A percentile compares a stretch with the other conserved stretches of the same genome.
phyloP scores from a whole-genome alignment of 805 yeast genomes.

The Candida michaelii region DNA sequence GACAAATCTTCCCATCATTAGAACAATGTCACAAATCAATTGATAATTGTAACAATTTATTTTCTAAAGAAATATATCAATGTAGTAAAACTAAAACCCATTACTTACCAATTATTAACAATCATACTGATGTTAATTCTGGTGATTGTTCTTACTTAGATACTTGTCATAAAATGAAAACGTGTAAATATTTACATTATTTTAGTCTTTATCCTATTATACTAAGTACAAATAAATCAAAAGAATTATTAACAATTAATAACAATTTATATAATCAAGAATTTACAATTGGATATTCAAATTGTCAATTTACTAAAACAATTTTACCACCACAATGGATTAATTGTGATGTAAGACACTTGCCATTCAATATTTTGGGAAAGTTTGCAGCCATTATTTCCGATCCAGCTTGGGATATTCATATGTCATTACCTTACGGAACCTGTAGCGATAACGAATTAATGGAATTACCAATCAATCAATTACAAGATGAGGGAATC shows the following conservation, averaged over 20 bases:
- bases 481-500: conserved; percentile 81
- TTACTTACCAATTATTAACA: conserved; percentile 27
- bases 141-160: conserved; percentile 95
- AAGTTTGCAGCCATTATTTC: conserved; percentile 81
- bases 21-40: conserved; percentile 18
- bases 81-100: conserved; percentile 29
- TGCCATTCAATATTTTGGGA: conserved; percentile 73
- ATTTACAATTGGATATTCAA: conserved; percentile 51
- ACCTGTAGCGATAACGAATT: conserved; percentile 78
- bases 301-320: conserved; percentile 32
- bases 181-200: conserved; percentile 84
- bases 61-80: conserved; percentile 20
- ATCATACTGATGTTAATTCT: conserved; percentile 63
- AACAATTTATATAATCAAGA: conserved; percentile 24
- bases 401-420: conserved; percentile 97
- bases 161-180: conserved; percentile 83
- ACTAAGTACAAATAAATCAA: conserved; percentile 1
- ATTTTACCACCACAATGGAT: conserved; percentile 77
- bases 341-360: conserved; percentile 72
- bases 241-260: conserved; percentile 10
- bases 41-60: conserved; percentile 13
- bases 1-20: conserved; percentile 13
- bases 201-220: conserved; percentile 45
- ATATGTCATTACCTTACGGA: conserved; percentile 79
- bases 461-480: conserved; percentile 59